Evolutionary conservation across 2,329 filamentous ascomycete genomes (phyloP).

Genomic region (Trichoderma koningii): DNA sequence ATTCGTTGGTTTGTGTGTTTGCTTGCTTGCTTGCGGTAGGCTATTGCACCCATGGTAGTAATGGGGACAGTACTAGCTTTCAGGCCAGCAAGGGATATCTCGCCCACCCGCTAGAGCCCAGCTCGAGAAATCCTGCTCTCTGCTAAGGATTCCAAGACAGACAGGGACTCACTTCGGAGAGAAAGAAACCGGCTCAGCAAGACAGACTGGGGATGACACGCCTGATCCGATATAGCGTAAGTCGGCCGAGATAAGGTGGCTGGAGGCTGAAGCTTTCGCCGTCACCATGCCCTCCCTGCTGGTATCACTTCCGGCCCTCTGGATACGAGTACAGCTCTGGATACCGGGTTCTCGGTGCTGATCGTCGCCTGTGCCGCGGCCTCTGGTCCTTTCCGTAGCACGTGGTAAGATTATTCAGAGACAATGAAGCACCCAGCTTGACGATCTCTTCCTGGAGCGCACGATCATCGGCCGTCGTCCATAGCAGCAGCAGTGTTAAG

Average conservation of each 20-base stretch:
- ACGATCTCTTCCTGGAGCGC: background rate
- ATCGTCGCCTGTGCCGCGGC: background rate
- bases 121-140: background rate
- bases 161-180: background rate
- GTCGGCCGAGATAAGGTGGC: background rate
- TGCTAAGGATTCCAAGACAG: background rate
- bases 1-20: background rate
- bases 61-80: background rate
- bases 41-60: background rate
- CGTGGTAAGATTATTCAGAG: slow-evolving; percentile 13
- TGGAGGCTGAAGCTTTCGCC: background rate
- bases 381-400: background rate
- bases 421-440: background rate
- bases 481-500: background rate
- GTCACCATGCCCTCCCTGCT: background rate
- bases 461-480: background rate
- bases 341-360: slow-evolving; percentile 18
- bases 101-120: background rate
- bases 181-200: background rate
- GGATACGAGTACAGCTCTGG: background rate
- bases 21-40: background rate
- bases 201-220: too few relatives aligned
- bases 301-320: background rate
- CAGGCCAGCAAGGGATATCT: background rate
- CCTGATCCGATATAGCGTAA: background rate